A percentile compares a stretch with the other conserved stretches of the same genome.
Conservation (phyloP, 306 rosid species). For the Aeschynomene evenia region DNA sequence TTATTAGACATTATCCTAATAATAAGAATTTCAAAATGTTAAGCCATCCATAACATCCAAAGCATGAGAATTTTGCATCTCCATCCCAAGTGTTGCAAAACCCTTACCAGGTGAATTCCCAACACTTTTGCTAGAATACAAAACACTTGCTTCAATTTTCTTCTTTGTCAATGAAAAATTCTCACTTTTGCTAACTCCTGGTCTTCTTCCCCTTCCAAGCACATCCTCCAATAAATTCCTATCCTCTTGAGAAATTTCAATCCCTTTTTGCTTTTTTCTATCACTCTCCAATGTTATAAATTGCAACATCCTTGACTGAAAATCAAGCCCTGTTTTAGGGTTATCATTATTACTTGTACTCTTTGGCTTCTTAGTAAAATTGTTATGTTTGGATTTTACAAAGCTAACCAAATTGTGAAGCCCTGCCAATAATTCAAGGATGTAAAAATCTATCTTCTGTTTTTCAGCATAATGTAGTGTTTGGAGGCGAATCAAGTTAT, state of each 20-base stretch:
- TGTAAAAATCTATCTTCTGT: conserved; percentile 63
- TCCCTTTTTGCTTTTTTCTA: conserved; percentile 13
- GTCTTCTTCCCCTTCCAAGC: conserved; percentile 27
- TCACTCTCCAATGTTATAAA: conserved; percentile 27
- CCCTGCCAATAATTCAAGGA: conserved; percentile 58
- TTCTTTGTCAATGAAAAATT: conserved; percentile 36
- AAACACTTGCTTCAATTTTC: conserved; percentile 27
- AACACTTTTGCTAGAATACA: conserved; percentile 52
- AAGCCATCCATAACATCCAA: conserved; percentile 63
- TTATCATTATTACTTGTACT: conserved; percentile 19
- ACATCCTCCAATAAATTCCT: conserved; percentile 58
- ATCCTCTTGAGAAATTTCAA: conserved; percentile 51
- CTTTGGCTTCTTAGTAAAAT: conserved; percentile 37
- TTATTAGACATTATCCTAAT: no score
- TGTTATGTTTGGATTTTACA: conserved; percentile 49
- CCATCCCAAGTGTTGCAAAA: conserved; percentile 14
- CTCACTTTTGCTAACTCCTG: conserved; percentile 67
- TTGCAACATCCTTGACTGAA: conserved; percentile 55
- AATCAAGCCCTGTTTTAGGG: conserved; percentile 46
- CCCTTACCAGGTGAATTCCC: conserved; percentile 51
- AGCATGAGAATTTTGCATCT: conserved; percentile 12
- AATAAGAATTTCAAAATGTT: conserved; percentile 13
- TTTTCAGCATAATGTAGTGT: conserved; percentile 79
- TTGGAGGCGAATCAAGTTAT: conserved; percentile 60
- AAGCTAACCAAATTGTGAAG: conserved; percentile 59